Evolutionary conservation across 1,284 basidiomycete species (phyloP).

Genomic region (Ganoderma lingzhi): DNA sequence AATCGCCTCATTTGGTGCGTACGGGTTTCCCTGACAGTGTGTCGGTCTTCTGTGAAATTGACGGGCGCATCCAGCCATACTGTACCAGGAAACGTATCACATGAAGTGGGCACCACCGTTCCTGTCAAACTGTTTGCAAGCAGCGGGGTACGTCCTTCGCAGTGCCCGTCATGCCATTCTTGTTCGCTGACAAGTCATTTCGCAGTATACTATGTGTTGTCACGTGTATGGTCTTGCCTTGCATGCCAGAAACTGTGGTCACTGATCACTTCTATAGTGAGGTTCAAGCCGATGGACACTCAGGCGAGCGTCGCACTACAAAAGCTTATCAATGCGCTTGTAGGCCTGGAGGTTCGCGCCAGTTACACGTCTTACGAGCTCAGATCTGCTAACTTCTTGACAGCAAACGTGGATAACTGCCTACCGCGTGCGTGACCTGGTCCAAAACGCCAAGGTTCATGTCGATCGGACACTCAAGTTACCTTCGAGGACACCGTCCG

Average conservation of each 20-base stretch:
- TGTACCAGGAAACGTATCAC: conserved; percentile 69
- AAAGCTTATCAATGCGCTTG: conserved; percentile 71
- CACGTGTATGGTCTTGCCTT: conserved; percentile 54
- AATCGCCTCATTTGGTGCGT: conserved; percentile 70
- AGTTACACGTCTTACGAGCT: neutral
- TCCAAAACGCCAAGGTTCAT: conserved; percentile 73
- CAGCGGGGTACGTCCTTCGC: conserved; percentile 66
- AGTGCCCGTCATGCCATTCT: conserved; percentile 11
- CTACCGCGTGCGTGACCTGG: conserved; percentile 71
- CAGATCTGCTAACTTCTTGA: conserved; percentile 34
- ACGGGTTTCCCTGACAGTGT: conserved; percentile 16
- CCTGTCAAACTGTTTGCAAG: conserved; percentile 76
- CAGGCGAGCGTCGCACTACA: conserved; percentile 73
- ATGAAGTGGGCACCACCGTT: conserved; percentile 74
- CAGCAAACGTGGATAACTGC: conserved; percentile 74
- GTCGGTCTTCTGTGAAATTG: neutral
- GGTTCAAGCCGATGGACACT: conserved; percentile 69
- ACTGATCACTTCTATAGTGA: conserved; percentile 54
- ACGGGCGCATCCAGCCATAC: conserved; percentile 53
- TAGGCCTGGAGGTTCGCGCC: conserved; percentile 71
- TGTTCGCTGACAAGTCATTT: conserved; percentile 10
- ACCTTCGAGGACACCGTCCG: neutral
- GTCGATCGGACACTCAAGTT: conserved; percentile 47
- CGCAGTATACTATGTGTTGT: conserved; percentile 79
- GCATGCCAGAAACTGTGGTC: neutral